Evolutionary conservation across 1,284 basidiomycete genomes (phyloP), one percentile per base, ranked within the genome.

Genomic region (Vanrija sp.): DNA sequence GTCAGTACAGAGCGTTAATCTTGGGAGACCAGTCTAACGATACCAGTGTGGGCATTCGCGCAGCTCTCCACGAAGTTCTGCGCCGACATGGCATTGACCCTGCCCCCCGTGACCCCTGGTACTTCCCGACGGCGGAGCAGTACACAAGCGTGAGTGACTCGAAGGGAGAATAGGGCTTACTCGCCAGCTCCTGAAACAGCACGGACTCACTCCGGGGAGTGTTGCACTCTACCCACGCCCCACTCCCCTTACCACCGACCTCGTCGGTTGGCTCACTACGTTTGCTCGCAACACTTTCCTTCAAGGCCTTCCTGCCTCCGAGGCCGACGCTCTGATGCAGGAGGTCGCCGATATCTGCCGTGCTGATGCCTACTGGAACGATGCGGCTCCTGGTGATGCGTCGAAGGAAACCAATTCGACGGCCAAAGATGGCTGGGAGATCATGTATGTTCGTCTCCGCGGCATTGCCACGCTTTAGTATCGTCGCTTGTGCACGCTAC

Each of bases 381-480:
- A 61, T 35, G 59, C 42, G 6, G 31, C 49, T 39, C 69, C 66
- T 14, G 68, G 68, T 8, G 53, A 41, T 14, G 68, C 65, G 5
- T 41, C 54, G 12, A 49, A 31, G 6, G 43, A 14, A 19, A 9
- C 39, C 20, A 8, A 14, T 15, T 18, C 12, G 41, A 8, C 19
- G 8, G n/a, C 5, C 31, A 10, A 74, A 42, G 84, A 84, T 8
- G 80, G 80, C 3, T 88, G 86, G 86, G 76, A 81, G 41, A 74
- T 87, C 71, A 83, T 88, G 79, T 89, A 88, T 66, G 82, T 84
- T 45, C 75, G 88, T 43, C 67, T 90, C 59, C 79, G 87, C 41
- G 85, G 88, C 39, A 62, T 61, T 8, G 78, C 77, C 10, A 18
- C 18, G 35, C 23, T 46, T 4, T 25, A 31, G 24, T 35, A 47